Conservation (phyloP, 352 stramenopile species). For the Phytophthora palmivora region DNA sequence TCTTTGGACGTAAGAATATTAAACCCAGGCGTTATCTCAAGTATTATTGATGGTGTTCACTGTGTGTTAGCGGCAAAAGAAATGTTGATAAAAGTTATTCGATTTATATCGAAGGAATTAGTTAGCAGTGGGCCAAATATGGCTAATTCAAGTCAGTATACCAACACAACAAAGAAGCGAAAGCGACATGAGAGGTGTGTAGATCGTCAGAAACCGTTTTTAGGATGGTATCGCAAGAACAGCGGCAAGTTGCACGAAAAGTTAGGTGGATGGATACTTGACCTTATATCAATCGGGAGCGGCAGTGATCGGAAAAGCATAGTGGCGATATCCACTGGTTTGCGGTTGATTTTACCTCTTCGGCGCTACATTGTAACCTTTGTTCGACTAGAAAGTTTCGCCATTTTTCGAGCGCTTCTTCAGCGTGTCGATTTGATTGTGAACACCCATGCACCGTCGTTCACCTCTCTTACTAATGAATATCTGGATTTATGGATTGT, state of each 20-base stretch:
- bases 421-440: constrained; percentile 58
- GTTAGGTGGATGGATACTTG: constrained; percentile 49
- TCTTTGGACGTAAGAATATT: constrained; percentile 26
- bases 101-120: constrained; percentile 34
- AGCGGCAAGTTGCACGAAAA: constrained; percentile 36
- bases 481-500: constrained; percentile 56
- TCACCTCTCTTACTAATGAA: constrained; percentile 34
- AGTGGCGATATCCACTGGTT: constrained; percentile 34
- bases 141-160: constrained; percentile 15
- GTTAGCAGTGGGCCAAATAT: constrained; percentile 6
- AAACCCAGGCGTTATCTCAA: constrained; percentile 21
- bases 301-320: constrained; percentile 40
- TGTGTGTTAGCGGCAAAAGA: constrained; percentile 30
- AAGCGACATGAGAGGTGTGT: constrained; percentile 30
- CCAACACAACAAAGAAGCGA: constrained; percentile 28
- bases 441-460: constrained; percentile 42
- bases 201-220: background rate
- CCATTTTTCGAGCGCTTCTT: constrained; percentile 47
- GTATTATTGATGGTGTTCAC: constrained; percentile 34
- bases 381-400: constrained; percentile 45
- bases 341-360: constrained; percentile 62
- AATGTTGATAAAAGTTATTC: constrained; percentile 34
- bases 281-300: constrained; percentile 49
- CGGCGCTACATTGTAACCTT: constrained; percentile 47
- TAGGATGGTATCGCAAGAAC: constrained; percentile 13